Evolutionary conservation across 2,329 filamentous ascomycete genomes (phyloP), one percentile per base, ranked within the genome.

Genomic region (Madurella fahalii): DNA sequence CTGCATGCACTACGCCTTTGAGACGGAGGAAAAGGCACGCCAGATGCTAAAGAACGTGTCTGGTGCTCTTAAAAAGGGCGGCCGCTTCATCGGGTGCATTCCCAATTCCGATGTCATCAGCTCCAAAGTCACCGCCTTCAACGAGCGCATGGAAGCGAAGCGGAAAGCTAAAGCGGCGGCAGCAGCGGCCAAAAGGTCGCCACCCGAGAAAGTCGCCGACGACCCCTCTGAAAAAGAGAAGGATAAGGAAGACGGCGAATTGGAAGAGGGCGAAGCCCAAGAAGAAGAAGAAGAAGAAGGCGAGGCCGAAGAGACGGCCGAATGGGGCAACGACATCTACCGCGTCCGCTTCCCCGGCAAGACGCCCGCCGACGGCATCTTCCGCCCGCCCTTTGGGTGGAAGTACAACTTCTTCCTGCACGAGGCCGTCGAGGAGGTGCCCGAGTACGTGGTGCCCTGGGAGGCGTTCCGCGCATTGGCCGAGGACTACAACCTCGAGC

Each of bases 371-470:
- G 90, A 96, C 68, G 94, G 94, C 50, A 80, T 94, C 32, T 99
- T 99, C 74, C 85, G 94, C 5, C 94, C 94, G 5, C 90, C 94
- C 0, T 97, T 91, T 68, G 94, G 93, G 47, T 97, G 94, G 92
- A 96, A 94, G 71, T 99, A 99, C 74, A 95, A 85, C 67, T 99
- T 96, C 76, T 95, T 91, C 71, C 84, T 99, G 53, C 86, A 94
- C 65, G 94, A 99, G 73, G 94, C 94, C 0, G 94, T 99, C 17
- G 93, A 97, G 69, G 89, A 92, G 67, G 90, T 96, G 8, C 93
- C 94, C 2, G 94, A 99, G 74, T 99, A 96, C 68, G 93, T 99
- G 1, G 94, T 99, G 1, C 94, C 94, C 0, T 99, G 94, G 93
- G 92, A 96, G 69, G 92, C 91, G 1, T 97, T 99, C 75, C 89